phyloP scores from a whole-genome alignment of 495 filamentous ascomycete genomes.

The Rusavskia elegans region DNA sequence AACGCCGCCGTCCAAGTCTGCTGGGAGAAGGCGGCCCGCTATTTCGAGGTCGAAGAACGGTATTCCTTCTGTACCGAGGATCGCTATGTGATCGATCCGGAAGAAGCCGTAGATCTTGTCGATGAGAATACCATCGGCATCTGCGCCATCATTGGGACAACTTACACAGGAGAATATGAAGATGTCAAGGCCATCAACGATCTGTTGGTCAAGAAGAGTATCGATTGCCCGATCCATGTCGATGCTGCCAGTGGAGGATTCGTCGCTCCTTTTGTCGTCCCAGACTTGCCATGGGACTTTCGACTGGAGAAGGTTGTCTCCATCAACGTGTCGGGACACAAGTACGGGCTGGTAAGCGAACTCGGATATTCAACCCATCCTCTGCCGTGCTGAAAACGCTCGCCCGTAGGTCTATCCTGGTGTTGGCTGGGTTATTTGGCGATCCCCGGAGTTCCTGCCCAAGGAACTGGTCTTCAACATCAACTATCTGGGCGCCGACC shows the following conservation, averaged over 20 bases:
- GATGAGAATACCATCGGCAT: slow-evolving; percentile 96
- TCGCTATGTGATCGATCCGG: slow-evolving; percentile 76
- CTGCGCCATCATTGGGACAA: slow-evolving; percentile 75
- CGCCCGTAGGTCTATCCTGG: slow-evolving; percentile 61
- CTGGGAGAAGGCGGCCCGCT: slow-evolving; percentile 92
- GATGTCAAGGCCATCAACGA: slow-evolving; percentile 84
- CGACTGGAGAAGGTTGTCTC: slow-evolving; percentile 69
- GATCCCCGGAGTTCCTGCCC: slow-evolving; percentile 65
- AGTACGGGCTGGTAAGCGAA: slow-evolving; percentile 44
- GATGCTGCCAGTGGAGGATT: slow-evolving; percentile 86
- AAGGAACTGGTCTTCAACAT: slow-evolving; percentile 93
- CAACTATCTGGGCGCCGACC: slow-evolving; percentile 89
- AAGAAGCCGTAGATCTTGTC: slow-evolving; percentile 63
- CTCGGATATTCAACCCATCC: not conserved
- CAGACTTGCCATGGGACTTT: slow-evolving; percentile 76
- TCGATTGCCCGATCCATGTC: slow-evolving; percentile 77
- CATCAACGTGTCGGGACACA: slow-evolving; percentile 88
- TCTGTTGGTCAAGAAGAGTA: slow-evolving; percentile 48
- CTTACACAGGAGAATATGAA: slow-evolving; percentile 93
- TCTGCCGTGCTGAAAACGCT: not conserved
- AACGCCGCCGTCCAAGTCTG: slow-evolving; percentile 84
- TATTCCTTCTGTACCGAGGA: slow-evolving; percentile 70
- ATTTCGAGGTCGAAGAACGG: slow-evolving; percentile 85
- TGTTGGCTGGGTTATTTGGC: slow-evolving; percentile 87
- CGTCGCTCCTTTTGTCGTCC: slow-evolving; percentile 75